Evolutionary conservation across 768 basidiomycete genomes (phyloP), one percentile per base, ranked within the genome.

Genomic region (Russula emetica): DNA sequence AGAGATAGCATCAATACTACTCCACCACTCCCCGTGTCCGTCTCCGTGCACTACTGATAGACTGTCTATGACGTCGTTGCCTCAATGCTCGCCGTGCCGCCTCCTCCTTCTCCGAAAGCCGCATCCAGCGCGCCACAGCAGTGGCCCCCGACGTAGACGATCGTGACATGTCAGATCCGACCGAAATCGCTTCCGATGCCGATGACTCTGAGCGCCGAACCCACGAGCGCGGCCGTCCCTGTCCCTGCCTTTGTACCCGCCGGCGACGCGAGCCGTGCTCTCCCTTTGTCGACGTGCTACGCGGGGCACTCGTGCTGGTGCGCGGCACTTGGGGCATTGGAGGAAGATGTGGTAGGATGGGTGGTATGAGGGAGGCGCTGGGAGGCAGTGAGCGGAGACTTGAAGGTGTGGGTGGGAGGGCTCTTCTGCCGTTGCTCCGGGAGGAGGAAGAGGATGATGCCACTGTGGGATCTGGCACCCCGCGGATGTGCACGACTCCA

Each of bases 401-500:
- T 11, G 32, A 53, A 1, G 34, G 42, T 16, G 55, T 30, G 24
- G 32, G 42, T 7, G 42, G 60, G 5, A 32, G 42, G 20, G 44
- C 38, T 52, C 28, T 32, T 50, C 24, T 6, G 24, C 32, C 26
- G 22, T 18, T 52, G 36, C 55, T n/a, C 18, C 11, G 26, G 20
- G 54, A 50, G 18, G 52, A 20, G 3, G 53, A 55, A 13, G 49
- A n/a, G n/a, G n/a, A n/a, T n/a, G n/a, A 14, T 49, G 47, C 11
- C 6, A 4, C 6, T 9, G 5, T 16, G n/a, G 54, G 22, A 30
- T 53, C 22, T n/a, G 49, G 51, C 7, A n/a, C 45, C 14, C 72
- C 71, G 54, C 71, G 75, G 38, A 79, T 71, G 61, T 76, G 76
- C 13, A 79, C 77, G 22, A 76, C 70, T 1, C 78, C 78, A 7